Evolutionary conservation across 345 rosid genomes (phyloP), one percentile per base, ranked within the genome.

Genomic region (Linum trigynum): DNA sequence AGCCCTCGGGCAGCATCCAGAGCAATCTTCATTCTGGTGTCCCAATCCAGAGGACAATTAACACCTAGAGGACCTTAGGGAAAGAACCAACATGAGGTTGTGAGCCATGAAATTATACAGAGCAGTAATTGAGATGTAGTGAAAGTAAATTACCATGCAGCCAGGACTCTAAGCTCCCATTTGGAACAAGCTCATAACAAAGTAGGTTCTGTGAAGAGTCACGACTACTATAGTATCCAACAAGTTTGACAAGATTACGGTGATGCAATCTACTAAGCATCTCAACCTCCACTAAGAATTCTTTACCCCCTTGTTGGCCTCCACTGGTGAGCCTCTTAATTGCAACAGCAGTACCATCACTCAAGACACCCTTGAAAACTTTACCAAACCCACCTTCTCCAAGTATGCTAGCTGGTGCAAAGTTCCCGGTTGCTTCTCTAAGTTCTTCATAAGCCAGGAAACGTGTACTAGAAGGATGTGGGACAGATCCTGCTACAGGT

Each of bases 1-100:
- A 88, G 96, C 68, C 97, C 99, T 83, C 97, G 86, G 16, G 99
- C 99, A 66, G 97, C 96, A 83, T 94, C 99, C 70, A 94, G 97
- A 55, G 99, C 99, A 71, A 94, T 90, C 82, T 90, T 94, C 97
- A 94, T 94, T 77, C 97, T 83, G 14, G 92, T 85, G 67, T 90
- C 99, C 99, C 99, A 94, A 66, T 88, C 92, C 73, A 94, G 74
- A 69, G 95, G 99, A 77, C 96, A 90, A 65, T 90, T 90, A 62
- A 86, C 78, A 69, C 99, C 97, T 38, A 86, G 74, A 61, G 89
- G 92, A 75, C 99, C 99, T 94, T 75, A 75, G 81, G 65, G 70
- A 77, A 67, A 73, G 53, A 72, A 66, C 53, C 55, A 62, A 43
- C 68, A 42, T 65, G 42, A 61, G 58, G 51, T 38, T 65, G 65